Evolutionary conservation across 75 land plant genomes (phyloP), one percentile per base, ranked within the genome.

Genomic region (Ceratopteris richardii): DNA sequence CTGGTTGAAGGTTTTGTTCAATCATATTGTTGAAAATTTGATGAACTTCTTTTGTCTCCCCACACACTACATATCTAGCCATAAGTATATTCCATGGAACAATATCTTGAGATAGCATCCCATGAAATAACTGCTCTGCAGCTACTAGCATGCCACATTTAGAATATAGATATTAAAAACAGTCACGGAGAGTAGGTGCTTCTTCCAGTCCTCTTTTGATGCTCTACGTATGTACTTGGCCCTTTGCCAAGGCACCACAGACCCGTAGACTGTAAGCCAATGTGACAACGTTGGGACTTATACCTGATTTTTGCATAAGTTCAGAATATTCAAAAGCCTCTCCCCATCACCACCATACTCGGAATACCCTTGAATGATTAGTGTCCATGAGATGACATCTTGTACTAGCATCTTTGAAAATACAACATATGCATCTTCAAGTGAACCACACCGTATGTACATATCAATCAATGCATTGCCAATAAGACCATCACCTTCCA

Each of bases 31-130:
- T 24, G 28, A 55, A 30, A 10, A 64, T 62, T 14, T 31, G 10
- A 11, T 29, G 3, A 30, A 30, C 63, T 36, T 3, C 18, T 9
- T 37, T 31, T 16, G 23, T 33, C 56, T 64, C 16, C 0, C 66
- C 66, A 30, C 16, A 19, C 66, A 56, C 41, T 19, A 62, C 61
- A 64, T 56, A 54, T 29, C 60, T 62, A 20, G 62, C 63, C 5
- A 64, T 56, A n/a, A 64, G 3, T n/a, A 40, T 17, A 54, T 54
- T 64, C 63, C 66, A 64, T 3, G 66, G 33, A 31, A 37, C 27
- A 20, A 44, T 40, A 54, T 64, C 36, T 31, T 27, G 29, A 20
- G 4, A 16, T 44, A 27, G 64, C 24, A 61, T n/a, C 28, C 29
- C 11, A 13, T 48, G 9, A 26, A 61, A 61, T 9, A 50, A 18